phyloP scores from a whole-genome alignment of 192 early-diverging fungal species.

The Gigaspora rosea region DNA sequence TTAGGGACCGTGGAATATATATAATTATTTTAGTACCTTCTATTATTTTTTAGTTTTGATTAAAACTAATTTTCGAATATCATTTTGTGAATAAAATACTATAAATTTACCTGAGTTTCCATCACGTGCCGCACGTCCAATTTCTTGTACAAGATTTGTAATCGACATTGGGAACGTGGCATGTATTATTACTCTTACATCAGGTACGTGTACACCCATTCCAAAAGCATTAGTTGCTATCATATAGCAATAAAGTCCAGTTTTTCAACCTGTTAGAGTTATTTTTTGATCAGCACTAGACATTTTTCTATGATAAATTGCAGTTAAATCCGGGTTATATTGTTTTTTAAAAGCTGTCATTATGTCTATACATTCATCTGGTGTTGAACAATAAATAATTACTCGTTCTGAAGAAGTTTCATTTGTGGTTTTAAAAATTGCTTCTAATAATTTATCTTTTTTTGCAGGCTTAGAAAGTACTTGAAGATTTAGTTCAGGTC shows the following conservation, averaged over 20 bases:
- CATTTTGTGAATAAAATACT: constrained; percentile 75
- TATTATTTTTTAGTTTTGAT: too few relatives aligned
- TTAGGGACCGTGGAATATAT: too few relatives aligned
- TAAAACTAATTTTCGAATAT: constrained; percentile 33
- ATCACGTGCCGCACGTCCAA: constrained; percentile 66
- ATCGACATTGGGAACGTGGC: neutral
- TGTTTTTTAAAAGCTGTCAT: neutral
- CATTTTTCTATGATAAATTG: neutral
- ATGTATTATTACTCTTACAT: neutral
- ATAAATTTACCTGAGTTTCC: constrained; percentile 61
- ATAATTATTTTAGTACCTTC: too few relatives aligned
- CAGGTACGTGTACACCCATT: constrained; percentile 32
- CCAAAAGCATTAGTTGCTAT: constrained; percentile 37
- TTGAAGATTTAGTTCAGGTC: neutral
- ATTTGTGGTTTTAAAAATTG: neutral
- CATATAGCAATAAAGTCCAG: too few relatives aligned
- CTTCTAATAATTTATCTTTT: neutral
- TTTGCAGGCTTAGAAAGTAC: neutral
- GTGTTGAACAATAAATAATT: constrained; percentile 2
- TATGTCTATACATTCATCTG: neutral
- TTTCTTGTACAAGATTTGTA: constrained; percentile 58
- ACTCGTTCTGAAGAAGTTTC: neutral
- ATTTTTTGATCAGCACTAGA: neutral
- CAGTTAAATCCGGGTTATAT: neutral
- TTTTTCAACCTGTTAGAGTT: too few relatives aligned